Base-by-base conservation (phyloP, 2,329 filamentous ascomycete genomes). In the Colletotrichum caudatum region DNA sequence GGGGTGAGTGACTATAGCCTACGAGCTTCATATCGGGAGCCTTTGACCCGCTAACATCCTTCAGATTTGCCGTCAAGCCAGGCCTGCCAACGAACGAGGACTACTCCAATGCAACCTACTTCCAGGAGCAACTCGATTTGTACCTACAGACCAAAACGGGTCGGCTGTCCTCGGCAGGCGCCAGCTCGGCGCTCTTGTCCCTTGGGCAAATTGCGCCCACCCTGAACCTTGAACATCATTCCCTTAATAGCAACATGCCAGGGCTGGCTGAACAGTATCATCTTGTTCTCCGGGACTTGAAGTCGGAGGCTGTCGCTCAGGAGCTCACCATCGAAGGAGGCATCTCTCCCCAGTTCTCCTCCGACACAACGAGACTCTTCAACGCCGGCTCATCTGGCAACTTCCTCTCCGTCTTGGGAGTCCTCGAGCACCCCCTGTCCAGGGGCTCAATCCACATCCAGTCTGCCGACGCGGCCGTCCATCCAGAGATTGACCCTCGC, bases 301-400 rank as follows among this genome's bases (percentile, higher is more conserved):
- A 59, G 23, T 50, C 65, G 3, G 62, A 70, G 35, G 59, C 62
- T 8, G 16, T 70, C 12, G 51, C 62, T 1, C 66, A 74, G 37
- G 65, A 73, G 51, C 62, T 66, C 18, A 64, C 66, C 2, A 64
- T 73, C 2, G 65, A 72, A n/a, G 69, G 69, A 23, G 69, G 69
- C 41, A 66, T 74, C 9, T 73, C 72, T 0, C 72, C 69, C 3
- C 65, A 70, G n/a, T 73, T 66, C 46, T 63, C 65, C 14, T 39
- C 60, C 33, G 72, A 73, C 63, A 64, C 66, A 11, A 67, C 63
- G 18, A 57, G 58, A n/a, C 53, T 74, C 39, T 74, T 74, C 66
- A 39, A 59, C 9, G 65, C 66, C 16, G 48, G 35, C 23, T 16
- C 59, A 18, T 16, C 61, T 2, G 70, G 54, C 0, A 70, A 67